Conservation (phyloP, 306 rosid species). For the cucumber (Cucumis sativus) region Cucumber_9930_V3 NC_026657.2:9149501-9150000, state of each 20-base stretch:
- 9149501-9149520: constrained; percentile 24
- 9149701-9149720: neutral
- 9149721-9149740: neutral
- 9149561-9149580: neutral
- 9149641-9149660: neutral
- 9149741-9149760: constrained; percentile 13
- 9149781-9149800: constrained; percentile 16
- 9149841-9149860: constrained; percentile 2
- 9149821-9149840: constrained; percentile 53
- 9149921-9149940: constrained; percentile 1
- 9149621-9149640: neutral
- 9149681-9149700: neutral
- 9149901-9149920: constrained; percentile 18
- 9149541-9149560: neutral
- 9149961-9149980: constrained; percentile 19
- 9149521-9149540: constrained; percentile 54
- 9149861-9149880: neutral
- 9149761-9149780: constrained; percentile 23
- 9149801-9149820: constrained; percentile 21
- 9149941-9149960: constrained; percentile 20
- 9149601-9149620: neutral
- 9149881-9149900: neutral
- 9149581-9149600: neutral
- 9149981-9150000: neutral
- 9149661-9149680: neutral